phyloP scores from a whole-genome alignment of 176 grass and related monocot genomes.

The Ensete ventricosum region DNA sequence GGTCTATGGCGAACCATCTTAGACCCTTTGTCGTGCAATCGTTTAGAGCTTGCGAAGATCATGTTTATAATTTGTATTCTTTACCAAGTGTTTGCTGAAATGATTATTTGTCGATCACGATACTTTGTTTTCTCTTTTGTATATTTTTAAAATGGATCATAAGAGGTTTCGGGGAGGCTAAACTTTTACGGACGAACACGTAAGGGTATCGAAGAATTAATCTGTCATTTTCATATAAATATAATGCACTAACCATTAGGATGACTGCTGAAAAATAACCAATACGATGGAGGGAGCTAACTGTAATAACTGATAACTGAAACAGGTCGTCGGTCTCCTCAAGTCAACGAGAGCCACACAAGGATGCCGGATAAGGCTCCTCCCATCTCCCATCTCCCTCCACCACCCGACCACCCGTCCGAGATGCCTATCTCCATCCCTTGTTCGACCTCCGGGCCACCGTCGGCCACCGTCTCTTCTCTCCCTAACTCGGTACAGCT shows the following conservation, averaged over 20 bases:
- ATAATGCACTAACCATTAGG: no score
- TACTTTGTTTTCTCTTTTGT: no score
- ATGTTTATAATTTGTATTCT: no score
- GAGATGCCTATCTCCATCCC: conserved; percentile 26
- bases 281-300: no score
- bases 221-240: no score
- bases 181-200: rapidly evolving
- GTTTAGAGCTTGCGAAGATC: rapidly evolving
- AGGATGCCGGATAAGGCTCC: not conserved
- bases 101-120: rapidly evolving
- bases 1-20: rapidly evolving
- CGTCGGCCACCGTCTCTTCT: conserved; percentile 12
- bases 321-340: no score
- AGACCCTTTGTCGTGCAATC: rapidly evolving
- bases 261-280: no score
- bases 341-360: not conserved
- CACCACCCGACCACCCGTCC: not conserved
- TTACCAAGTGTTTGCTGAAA: no score
- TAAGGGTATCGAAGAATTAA: no score
- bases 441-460: conserved; percentile 21
- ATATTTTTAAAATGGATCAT: rapidly evolving
- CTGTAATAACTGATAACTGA: no score
- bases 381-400: not conserved
- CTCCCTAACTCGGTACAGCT: conserved; percentile 24
- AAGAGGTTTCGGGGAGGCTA: no score